Base-by-base conservation (phyloP, 805 yeast species). In the Yueomyces sinensis region DNA sequence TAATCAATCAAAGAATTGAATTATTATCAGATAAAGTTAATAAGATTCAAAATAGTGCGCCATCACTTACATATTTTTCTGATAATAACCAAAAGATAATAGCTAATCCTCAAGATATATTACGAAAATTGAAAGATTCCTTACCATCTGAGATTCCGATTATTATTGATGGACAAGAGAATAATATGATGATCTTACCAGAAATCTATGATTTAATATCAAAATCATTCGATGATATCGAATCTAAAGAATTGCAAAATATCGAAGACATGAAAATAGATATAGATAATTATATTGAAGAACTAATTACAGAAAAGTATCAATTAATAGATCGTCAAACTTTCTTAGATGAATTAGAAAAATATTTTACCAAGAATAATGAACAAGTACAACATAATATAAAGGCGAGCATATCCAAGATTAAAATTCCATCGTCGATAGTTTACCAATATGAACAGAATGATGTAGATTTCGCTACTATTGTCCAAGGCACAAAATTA, bases 401-500 rank as follows among this genome's bases (percentile, higher is more conserved):
- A 18, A 19, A 25, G 6, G 15, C 5, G 13, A 9, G 14, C 7
- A n/a, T 13, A n/a, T 11, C 13, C 28, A 25, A 25, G 5, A 25
- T 25, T 6, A 44, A 46, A 27, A 51, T 55, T n/a, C n/a, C n/a
- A n/a, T n/a, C n/a, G n/a, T n/a, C n/a, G n/a, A n/a, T n/a, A n/a
- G n/a, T n/a, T n/a, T n/a, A n/a, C n/a, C n/a, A n/a, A n/a, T 55
- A 55, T 42, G 49, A 55, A 34, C 55, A 54, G 30, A 46, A 46
- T 30, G 61, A 58, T 36, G 35, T 59, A 17, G 59, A 60, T 41
- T 56, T 56, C 39, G 56, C 60, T 9, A 46, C 57, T 3, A 50
- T 42, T 32, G 45, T 50, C 1, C 57, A 52, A 30, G 67, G 66
- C 3, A 59, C 66, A 6, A 48, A 59, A 33, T 40, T 62, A 18